Evolutionary conservation across 164 flowering plant genomes (phyloP).

Genomic region (Vitis amurensis): DNA sequence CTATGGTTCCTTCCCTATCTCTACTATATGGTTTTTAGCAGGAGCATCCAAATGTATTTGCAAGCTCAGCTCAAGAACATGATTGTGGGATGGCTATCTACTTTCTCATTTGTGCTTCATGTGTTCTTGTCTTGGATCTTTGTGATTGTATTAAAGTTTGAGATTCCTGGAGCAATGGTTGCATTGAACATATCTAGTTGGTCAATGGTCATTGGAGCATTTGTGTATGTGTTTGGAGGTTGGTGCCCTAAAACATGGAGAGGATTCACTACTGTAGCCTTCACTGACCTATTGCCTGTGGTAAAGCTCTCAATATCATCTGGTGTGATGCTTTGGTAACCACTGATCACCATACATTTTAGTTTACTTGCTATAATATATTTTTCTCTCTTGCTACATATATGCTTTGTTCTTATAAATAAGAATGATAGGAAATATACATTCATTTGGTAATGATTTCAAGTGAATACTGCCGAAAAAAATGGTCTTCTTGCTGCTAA

Average conservation of each 20-base stretch:
- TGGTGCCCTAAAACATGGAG: conserved; percentile 26
- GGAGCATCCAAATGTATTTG: conserved; percentile 41
- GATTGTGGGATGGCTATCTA: conserved; percentile 32
- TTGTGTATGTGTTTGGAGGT: conserved; percentile 30
- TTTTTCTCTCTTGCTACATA: no score
- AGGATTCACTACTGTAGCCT: conserved; percentile 24
- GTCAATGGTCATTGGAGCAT: conserved; percentile 21
- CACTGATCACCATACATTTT: no score
- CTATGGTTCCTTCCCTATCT: conserved; percentile 43
- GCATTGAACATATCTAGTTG: conserved; percentile 34
- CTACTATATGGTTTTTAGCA: conserved; percentile 21
- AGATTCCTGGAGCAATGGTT: conserved; percentile 41
- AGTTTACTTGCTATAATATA: neutral
- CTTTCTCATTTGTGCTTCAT: conserved; percentile 28
- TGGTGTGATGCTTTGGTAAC: conserved; percentile 31
- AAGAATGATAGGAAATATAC: no score
- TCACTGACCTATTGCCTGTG: conserved; percentile 22
- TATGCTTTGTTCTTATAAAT: no score
- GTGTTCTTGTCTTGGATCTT: conserved; percentile 42
- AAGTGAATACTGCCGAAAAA: no score
- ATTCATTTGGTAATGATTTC: no score
- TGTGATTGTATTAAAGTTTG: conserved; percentile 24
- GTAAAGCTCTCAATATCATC: conserved; percentile 31
- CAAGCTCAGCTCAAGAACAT: conserved; percentile 52
- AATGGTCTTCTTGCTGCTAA: no score